Evolutionary conservation across 441 rosid genomes (phyloP).

Genomic region (Gossypium lobatum): DNA sequence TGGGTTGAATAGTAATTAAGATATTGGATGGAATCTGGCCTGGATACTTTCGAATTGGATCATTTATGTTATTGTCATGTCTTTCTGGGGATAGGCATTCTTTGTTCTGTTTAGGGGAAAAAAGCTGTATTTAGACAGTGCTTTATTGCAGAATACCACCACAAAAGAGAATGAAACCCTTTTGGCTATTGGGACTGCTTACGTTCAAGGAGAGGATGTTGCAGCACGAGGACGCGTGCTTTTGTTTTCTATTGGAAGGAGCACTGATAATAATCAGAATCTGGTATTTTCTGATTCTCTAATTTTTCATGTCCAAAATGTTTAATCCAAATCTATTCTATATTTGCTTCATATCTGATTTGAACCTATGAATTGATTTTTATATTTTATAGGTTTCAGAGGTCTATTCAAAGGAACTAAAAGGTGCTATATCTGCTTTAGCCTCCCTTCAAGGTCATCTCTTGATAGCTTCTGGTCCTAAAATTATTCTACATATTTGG

Average conservation of each 20-base stretch:
- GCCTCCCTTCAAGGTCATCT: slow-evolving; percentile 98
- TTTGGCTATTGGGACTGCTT: slow-evolving; percentile 93
- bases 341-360: not conserved
- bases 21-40: not conserved
- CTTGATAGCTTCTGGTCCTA: slow-evolving; percentile 96
- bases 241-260: slow-evolving; percentile 69
- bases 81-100: not conserved
- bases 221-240: slow-evolving; percentile 96
- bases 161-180: slow-evolving; percentile 84
- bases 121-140: slow-evolving; percentile 14
- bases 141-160: slow-evolving; percentile 59
- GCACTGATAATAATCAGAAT: slow-evolving; percentile 56
- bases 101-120: not conserved
- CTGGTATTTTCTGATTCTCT: slow-evolving; percentile 39
- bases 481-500: slow-evolving; percentile 92
- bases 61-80: not conserved
- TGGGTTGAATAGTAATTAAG: not conserved
- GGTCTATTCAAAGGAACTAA: slow-evolving; percentile 94
- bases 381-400: slow-evolving; percentile 58
- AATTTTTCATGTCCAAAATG: slow-evolving; percentile 2
- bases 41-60: slow-evolving; percentile 9
- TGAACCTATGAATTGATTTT: not conserved
- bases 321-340: slow-evolving; percentile 8
- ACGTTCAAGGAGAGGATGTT: slow-evolving; percentile 99
- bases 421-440: slow-evolving; percentile 97